A percentile compares a stretch with the other conserved stretches of the same genome.
These are phyloP conservation scores for Sequoia sempervirens DNA, from an alignment of 75 land plant species.

Conservation along the genomic window DNA sequence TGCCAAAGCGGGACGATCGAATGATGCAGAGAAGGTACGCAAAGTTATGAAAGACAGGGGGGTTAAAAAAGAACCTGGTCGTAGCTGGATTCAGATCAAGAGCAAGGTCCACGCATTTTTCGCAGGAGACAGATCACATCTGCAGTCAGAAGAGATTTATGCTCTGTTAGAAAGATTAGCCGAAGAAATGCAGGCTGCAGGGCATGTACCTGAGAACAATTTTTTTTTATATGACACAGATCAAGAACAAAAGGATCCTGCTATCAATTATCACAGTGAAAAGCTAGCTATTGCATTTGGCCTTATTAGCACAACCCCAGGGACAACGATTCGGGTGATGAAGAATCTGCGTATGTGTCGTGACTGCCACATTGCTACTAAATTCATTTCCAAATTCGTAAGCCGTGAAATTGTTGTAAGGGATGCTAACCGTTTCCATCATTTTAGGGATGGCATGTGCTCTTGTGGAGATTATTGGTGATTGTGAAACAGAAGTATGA, in stretches of 20 bases:
- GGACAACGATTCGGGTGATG: constrained; percentile 41
- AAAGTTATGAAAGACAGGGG: constrained; percentile 43
- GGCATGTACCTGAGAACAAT: constrained; percentile 40
- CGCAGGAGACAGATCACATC: constrained; percentile 53
- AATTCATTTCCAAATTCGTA: constrained; percentile 30
- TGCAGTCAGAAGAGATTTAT: constrained; percentile 33
- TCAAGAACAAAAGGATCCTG: constrained; percentile 47
- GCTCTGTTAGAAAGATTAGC: constrained; percentile 26
- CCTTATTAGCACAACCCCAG: constrained; percentile 30
- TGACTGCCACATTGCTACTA: constrained; percentile 53
- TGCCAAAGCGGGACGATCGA: constrained; percentile 36
- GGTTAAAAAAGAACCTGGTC: constrained; percentile 58
- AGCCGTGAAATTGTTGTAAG: constrained; percentile 46
- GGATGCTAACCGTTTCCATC: constrained; percentile 60
- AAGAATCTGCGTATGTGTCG: constrained; percentile 60
- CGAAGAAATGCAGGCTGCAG: constrained; percentile 28
- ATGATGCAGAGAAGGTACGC: constrained; percentile 38
- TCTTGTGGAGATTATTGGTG: constrained; percentile 65
- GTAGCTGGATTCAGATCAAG: constrained; percentile 51
- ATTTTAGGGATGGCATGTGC: constrained; percentile 36
- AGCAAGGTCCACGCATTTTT: constrained; percentile 50
- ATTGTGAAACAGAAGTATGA: constrained; percentile 1
- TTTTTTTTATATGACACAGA: constrained; percentile 51
- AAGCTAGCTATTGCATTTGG: constrained; percentile 63
- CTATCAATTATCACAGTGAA: constrained; percentile 56